Base-by-base conservation (phyloP, 352 stramenopile genomes). In the Globisporangium okanoganense region DNA sequence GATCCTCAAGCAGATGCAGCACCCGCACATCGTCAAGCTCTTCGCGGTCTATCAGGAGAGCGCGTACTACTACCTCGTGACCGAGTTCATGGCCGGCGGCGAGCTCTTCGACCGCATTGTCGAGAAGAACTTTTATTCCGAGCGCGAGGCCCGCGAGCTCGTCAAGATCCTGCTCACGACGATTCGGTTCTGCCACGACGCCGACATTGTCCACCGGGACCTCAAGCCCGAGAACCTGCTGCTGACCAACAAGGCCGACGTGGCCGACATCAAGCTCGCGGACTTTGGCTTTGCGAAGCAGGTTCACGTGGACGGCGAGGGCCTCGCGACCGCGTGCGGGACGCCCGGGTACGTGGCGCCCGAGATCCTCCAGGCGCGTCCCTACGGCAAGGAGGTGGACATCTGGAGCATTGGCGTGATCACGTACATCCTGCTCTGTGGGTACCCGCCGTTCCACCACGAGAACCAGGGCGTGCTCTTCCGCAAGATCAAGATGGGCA, bases 191-290 rank as follows among this genome's bases (percentile, higher is more conserved):
- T 87, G 92, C 64, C 90, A 97, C 67, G 70, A 82, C 47, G 77
- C 75, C 24, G 76, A 91, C 52, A 82, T 99, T 16, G 94, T 95
- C 7, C 93, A 98, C 66, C 82, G 94, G 20, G 96, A 99, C 65
- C 81, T 99, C 20, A 99, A 99, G 65, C 95, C 96, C 0, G 95
- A 99, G 76, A 99, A 99, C 71, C 69, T 99, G 54, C 75, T 99
- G 48, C 78, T 88, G 61, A 87, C 68, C 50, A 94, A 61, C 61
- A 75, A 67, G 67, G 70, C 83, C 1, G 85, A 93, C 44, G 82
- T 90, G 58, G 85, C 82, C 1, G 79, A 88, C 61, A 95, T 95
- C 60, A 94, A 94, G 53, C 64, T 94, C 20, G 82, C 82, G 0
- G 85, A 93, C 64, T 95, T 94, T 69, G 85, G 86, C 3, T 92